Evolutionary conservation across 2,329 filamentous ascomycete species (phyloP), one percentile per base, ranked within the genome.

Genomic region (Neonectria coccinea): DNA sequence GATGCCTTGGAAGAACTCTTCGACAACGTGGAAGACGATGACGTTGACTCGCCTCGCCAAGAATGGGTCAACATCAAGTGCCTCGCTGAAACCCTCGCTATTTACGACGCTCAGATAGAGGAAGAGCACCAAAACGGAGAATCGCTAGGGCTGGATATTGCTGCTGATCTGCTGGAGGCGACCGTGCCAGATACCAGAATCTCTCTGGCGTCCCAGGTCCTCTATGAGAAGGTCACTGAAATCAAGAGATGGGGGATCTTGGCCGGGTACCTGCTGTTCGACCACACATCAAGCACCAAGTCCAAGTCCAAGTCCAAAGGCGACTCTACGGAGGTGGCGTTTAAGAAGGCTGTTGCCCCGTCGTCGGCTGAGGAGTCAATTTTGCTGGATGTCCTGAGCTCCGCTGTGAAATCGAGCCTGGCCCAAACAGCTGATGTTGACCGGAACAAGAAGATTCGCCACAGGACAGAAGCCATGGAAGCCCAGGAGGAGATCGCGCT

Each of bases 41-140:
- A 94, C 68, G 92, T 89, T 66, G 89, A 92, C 57, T 88, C 89
- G 2, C 92, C 94, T 2, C 90, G 92, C 65, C 84, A 89, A 50
- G 91, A 92, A 67, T 99, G 96, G 96, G 88, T 98, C 72, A 93
- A 92, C 75, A 88, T 97, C 75, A 99, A 98, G 80, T 95, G 92
- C 69, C 84, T 99, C 14, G 92, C 92, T 3, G 93, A 97, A 77
- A 91, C 92, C 11, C 84, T 99, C 27, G 87, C 92, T 33, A 87
- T 88, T 10, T 98, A 97, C 74, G 93, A 97, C 75, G 83, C 86
- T 6, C 89, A 92, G 70, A 83, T 90, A 47, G 84, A 87, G 55
- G 85, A 88, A 42, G 86, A 88, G 31, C 81, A 89, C 36, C 72
- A 77, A 61, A 80, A 81, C 16, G 80, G 81, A 9, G 78, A 79